Conservation (phyloP, 2,329 filamentous ascomycete species). For the Trichoderma sp. region DNA sequence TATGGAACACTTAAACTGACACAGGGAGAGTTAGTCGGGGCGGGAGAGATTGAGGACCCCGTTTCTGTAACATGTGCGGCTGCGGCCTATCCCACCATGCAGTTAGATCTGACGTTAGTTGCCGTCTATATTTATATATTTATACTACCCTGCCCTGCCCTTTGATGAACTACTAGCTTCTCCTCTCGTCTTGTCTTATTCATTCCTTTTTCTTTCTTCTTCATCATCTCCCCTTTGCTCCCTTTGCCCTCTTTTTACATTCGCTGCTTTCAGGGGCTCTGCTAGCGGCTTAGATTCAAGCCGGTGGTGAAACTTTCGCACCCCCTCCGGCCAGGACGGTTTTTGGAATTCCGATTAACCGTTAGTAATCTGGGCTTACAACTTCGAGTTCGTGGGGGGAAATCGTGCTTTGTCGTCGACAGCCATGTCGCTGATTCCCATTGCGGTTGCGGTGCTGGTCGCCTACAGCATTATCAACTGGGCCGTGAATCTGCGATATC, state of each 20-base stretch:
- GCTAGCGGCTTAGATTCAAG: background rate
- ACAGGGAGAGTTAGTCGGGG: background rate
- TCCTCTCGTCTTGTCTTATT: background rate
- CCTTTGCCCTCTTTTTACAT: background rate
- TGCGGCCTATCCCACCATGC: background rate
- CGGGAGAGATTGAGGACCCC: background rate
- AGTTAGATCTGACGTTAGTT: background rate
- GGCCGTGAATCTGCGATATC: slow-evolving; percentile 38
- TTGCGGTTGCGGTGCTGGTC: slow-evolving; percentile 34
- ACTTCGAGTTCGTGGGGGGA: background rate
- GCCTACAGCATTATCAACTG: slow-evolving; percentile 35
- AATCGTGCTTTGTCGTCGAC: background rate
- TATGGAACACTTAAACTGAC: background rate
- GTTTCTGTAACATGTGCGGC: background rate
- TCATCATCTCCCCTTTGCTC: background rate
- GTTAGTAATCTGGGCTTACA: background rate
- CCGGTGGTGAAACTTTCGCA: background rate
- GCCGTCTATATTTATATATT: background rate
- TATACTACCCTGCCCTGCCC: background rate
- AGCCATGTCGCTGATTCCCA: slow-evolving; percentile 34
- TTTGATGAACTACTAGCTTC: background rate
- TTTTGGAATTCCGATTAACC: background rate
- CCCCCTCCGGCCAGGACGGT: background rate
- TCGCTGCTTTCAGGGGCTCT: background rate
- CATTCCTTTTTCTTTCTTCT: background rate